These are phyloP conservation scores for Melaleuca alternifolia DNA, from an alignment of 345 rosid genomes.

Conservation along the genomic window DNA sequence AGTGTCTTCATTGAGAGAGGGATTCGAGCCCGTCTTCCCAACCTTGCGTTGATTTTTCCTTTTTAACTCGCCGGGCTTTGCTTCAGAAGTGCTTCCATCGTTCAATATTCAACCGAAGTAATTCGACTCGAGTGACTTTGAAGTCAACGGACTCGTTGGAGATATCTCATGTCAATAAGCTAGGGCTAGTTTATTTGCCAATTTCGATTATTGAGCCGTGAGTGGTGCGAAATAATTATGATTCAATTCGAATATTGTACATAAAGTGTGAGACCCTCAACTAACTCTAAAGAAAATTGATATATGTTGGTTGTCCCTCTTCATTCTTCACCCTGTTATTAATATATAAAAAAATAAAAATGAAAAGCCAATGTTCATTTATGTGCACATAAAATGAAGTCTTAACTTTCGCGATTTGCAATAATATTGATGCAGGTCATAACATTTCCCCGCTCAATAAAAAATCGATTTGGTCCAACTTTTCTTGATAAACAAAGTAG, in stretches of 20 bases:
- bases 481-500: background rate
- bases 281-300: background rate
- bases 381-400: background rate
- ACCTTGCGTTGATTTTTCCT: background rate
- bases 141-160: background rate
- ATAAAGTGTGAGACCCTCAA: background rate
- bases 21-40: background rate
- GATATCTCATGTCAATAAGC: background rate
- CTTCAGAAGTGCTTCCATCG: background rate
- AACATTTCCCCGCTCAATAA: background rate
- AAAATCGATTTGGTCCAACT: background rate
- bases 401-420: background rate
- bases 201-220: rapidly evolving
- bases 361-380: too few species aligned
- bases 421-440: background rate
- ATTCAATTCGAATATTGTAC: background rate
- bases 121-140: background rate
- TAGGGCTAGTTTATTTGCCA: background rate
- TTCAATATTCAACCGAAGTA: background rate
- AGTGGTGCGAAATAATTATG: background rate
- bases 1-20: background rate
- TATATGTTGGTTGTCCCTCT: background rate
- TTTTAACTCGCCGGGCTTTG: background rate
- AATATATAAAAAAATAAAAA: background rate
- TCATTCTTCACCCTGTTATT: background rate